Evolutionary conservation across 2,329 filamentous ascomycete species (phyloP).

Genomic region (Ciborinia camelliae): DNA sequence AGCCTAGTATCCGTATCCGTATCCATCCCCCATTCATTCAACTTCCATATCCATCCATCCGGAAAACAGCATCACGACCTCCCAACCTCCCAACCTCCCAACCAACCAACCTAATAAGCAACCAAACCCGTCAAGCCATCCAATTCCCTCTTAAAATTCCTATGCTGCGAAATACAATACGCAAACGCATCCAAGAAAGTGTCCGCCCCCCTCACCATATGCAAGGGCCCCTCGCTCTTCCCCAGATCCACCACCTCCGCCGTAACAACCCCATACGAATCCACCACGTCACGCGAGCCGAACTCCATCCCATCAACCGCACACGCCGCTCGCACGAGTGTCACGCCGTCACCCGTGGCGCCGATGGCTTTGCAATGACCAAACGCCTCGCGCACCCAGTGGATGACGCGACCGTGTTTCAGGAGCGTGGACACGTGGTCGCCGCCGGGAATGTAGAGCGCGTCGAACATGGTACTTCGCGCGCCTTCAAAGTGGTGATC

Average conservation of each 20-base stretch:
- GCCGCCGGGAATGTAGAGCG: slow-evolving; percentile 73
- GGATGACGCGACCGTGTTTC: slow-evolving; percentile 67
- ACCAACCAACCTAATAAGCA: slow-evolving; percentile 55
- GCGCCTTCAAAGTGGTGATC: slow-evolving; percentile 79
- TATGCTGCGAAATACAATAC: slow-evolving; percentile 66
- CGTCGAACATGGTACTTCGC: slow-evolving; percentile 78
- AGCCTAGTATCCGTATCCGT: no score
- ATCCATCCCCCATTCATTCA: no score
- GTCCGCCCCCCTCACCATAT: slow-evolving; percentile 63
- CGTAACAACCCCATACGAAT: slow-evolving; percentile 77
- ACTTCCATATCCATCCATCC: no score
- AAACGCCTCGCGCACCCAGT: slow-evolving; percentile 78
- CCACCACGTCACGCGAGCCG: slow-evolving; percentile 46
- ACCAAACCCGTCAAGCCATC: slow-evolving; percentile 65
- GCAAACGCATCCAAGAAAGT: slow-evolving; percentile 71
- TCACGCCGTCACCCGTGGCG: slow-evolving; percentile 68
- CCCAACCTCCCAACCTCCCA: no score
- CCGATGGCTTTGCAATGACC: slow-evolving; percentile 78
- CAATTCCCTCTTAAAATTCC: slow-evolving; percentile 70
- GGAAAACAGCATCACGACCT: no score
- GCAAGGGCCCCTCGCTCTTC: slow-evolving; percentile 52
- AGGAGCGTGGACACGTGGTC: slow-evolving; percentile 58
- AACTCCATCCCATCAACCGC: slow-evolving; percentile 48
- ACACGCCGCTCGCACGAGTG: slow-evolving; percentile 52
- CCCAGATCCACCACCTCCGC: slow-evolving; percentile 47